Evolutionary conservation across 306 rosid genomes (phyloP).

Genomic region (Cyamopsis tetragonoloba): DNA sequence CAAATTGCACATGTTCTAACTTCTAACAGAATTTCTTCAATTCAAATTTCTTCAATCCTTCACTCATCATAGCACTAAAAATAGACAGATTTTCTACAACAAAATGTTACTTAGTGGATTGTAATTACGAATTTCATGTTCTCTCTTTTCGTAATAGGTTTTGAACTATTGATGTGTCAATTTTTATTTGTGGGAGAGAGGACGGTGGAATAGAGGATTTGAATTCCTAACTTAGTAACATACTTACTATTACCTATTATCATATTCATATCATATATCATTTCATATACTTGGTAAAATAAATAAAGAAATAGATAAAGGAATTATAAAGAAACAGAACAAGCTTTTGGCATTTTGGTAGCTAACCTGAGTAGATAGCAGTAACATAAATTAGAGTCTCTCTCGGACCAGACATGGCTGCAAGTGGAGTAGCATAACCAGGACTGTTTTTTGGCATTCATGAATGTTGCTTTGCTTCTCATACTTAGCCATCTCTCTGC

Average conservation of each 20-base stretch:
- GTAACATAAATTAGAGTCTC: constrained; percentile 69
- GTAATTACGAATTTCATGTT: too few relatives aligned
- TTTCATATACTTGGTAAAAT: neutral
- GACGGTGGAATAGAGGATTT: too few relatives aligned
- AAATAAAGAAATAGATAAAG: too few relatives aligned
- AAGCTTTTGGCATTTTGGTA: neutral
- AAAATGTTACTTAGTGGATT: neutral
- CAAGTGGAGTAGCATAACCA: constrained; percentile 63
- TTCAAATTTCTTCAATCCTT: neutral
- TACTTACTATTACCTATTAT: neutral
- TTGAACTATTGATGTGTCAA: too few relatives aligned
- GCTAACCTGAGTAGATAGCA: constrained; percentile 67
- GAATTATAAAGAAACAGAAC: neutral
- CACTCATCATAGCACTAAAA: neutral
- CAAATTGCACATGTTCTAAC: neutral
- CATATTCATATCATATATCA: neutral
- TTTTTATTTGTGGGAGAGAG: too few relatives aligned
- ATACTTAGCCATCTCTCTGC: neutral
- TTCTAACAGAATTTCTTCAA: neutral
- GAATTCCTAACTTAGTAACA: too few relatives aligned
- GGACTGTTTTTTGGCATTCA: constrained; percentile 49
- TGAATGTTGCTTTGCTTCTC: constrained; percentile 8
- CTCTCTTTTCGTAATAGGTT: too few relatives aligned
- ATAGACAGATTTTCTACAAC: neutral
- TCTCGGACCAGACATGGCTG: constrained; percentile 77